Percentiles rank a stretch among this genome's conserved stretches.
Evolutionary conservation across 805 yeast species (phyloP).

Genomic region (Zygosaccharomyces kombuchaensis): DNA sequence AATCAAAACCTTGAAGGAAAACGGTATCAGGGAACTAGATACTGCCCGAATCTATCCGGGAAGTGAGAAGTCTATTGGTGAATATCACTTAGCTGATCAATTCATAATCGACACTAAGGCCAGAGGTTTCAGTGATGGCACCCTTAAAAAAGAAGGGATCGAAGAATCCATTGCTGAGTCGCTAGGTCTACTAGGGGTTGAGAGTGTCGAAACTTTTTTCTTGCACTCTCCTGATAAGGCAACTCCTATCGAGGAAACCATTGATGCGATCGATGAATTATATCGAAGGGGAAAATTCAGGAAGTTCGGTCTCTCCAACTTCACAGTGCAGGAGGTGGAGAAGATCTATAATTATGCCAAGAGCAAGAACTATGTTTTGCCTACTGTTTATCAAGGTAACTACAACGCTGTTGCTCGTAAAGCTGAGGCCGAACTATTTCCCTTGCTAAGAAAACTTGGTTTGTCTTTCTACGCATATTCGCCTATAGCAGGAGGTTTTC

Average conservation of each 20-base stretch:
- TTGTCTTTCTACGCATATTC: constrained; percentile 27
- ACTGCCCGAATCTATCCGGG: constrained; percentile 26
- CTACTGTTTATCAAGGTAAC: constrained; percentile 30
- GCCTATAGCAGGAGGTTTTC: constrained; percentile 26
- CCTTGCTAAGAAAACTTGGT: constrained; percentile 16
- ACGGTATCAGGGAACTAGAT: constrained; percentile 23
- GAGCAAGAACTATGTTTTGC: constrained; percentile 22
- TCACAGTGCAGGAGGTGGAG: constrained; percentile 20
- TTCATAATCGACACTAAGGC: constrained; percentile 21
- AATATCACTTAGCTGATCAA: constrained; percentile 12
- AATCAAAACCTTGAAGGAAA: constrained; percentile 12
- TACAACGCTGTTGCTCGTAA: constrained; percentile 27
- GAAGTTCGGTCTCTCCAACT: constrained; percentile 29
- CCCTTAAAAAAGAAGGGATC: constrained; percentile 14
- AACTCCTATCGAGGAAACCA: constrained; percentile 25
- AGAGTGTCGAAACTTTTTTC: constrained; percentile 21
- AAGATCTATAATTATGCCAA: constrained; percentile 17
- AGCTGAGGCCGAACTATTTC: constrained; percentile 23
- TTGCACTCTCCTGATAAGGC: constrained; percentile 27
- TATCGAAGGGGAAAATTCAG: constrained; percentile 24
- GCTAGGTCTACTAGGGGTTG: constrained; percentile 13
- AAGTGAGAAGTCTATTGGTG: constrained; percentile 20
- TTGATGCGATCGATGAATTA: constrained; percentile 23
- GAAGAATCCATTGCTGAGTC: constrained; percentile 14
- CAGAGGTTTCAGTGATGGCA: constrained; percentile 15